These are phyloP conservation scores for Trichoderma koningiopsis DNA, from an alignment of 2,329 filamentous ascomycete species.

Conservation along the genomic window DNA sequence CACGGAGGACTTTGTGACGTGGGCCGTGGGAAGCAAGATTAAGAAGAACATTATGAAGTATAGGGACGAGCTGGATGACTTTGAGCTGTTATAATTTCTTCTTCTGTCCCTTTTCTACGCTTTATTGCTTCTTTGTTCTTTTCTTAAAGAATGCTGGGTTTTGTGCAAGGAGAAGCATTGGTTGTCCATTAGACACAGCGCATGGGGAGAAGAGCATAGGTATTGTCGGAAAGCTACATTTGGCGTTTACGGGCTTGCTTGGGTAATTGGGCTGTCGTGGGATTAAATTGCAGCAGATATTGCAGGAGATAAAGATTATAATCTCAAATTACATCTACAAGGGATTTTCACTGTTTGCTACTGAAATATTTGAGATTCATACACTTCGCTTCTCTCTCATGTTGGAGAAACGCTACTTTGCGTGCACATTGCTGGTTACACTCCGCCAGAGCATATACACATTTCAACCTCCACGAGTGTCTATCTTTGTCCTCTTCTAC, in stretches of 20 bases:
- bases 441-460: not conserved
- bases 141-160: not conserved
- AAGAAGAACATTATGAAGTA: conserved; percentile 96
- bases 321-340: not conserved
- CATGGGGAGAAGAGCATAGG: not conserved
- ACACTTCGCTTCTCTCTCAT: not conserved
- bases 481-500: not conserved
- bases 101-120: not conserved
- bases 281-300: not conserved
- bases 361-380: too few species aligned
- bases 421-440: not conserved
- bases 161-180: not conserved
- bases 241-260: conserved; percentile 19
- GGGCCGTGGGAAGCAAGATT: conserved; percentile 95
- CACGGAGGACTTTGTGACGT: conserved; percentile 96
- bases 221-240: not conserved
- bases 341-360: not conserved
- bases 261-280: not conserved
- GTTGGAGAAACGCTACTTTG: not conserved
- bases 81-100: conserved; percentile 72
- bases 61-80: conserved; percentile 92
- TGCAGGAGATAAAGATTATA: not conserved
- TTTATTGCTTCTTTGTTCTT: not conserved
- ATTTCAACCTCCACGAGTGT: not conserved
- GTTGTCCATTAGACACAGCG: not conserved